Evolutionary conservation across 2,329 filamentous ascomycete genomes (phyloP).

Genomic region (Fusarium sp.): DNA sequence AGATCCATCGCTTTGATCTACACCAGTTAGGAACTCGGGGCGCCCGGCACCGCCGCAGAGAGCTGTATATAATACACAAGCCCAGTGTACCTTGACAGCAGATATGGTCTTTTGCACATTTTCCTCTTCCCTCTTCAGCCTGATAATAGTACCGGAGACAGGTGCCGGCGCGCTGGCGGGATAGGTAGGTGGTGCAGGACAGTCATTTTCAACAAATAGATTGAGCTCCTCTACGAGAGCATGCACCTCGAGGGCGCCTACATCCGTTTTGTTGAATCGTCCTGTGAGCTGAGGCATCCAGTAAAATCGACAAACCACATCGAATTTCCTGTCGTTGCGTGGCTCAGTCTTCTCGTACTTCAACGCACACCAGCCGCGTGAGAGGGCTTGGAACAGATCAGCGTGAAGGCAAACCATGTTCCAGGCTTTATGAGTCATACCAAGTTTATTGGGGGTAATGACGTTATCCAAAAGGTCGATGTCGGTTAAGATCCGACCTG

Average conservation of each 20-base stretch:
- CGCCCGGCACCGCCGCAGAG: not conserved
- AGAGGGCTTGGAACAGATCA: not conserved
- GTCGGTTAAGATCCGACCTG: fast-evolving
- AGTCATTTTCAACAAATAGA: no score
- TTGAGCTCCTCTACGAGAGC: no score
- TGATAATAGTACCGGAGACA: no score
- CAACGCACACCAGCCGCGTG: not conserved
- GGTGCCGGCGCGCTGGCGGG: not conserved
- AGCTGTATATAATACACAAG: not conserved
- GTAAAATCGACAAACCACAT: conserved; percentile 1
- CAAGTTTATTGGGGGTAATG: no score
- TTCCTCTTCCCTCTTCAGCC: no score
- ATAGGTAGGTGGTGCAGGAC: not conserved
- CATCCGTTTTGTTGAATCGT: not conserved
- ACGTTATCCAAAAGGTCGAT: fast-evolving
- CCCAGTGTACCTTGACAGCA: conserved; percentile 10
- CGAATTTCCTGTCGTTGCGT: not conserved
- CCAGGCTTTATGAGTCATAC: not conserved
- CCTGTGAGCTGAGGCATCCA: conserved; percentile 7
- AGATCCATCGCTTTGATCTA: not conserved
- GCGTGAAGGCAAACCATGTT: conserved; percentile 6
- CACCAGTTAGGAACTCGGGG: not conserved
- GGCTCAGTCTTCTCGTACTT: not conserved
- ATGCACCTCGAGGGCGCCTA: fast-evolving
- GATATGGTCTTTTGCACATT: not conserved